Conservation (phyloP, 2,329 filamentous ascomycete species). For the Aspergillus brasiliensis region DNA sequence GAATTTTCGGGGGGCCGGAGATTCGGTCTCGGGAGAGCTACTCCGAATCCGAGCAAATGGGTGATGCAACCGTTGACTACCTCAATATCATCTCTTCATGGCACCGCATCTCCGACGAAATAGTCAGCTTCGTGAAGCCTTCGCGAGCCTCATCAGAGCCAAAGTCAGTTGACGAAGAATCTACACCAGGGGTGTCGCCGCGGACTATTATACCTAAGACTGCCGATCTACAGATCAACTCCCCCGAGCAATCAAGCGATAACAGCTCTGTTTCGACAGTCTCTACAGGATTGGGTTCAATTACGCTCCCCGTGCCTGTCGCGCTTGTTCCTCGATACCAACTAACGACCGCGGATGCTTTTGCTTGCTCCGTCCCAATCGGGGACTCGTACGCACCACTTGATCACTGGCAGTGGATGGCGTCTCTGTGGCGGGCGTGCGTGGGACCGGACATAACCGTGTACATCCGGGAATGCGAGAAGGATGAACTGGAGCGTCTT, state of each 20-base stretch:
- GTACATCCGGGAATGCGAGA: constrained; percentile 45
- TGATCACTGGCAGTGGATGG: constrained; percentile 99
- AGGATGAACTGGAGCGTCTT: constrained; percentile 43
- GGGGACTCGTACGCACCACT: constrained; percentile 74
- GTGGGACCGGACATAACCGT: constrained; percentile 70
- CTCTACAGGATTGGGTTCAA: constrained; percentile 15
- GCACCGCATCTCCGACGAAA: constrained; percentile 74
- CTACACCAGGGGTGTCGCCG: constrained; percentile 30
- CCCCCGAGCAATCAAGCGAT: constrained; percentile 32
- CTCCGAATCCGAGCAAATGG: constrained; percentile 37
- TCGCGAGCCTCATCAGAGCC: constrained; percentile 18
- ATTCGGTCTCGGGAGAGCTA: constrained; percentile 23
- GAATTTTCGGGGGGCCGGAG: constrained; percentile 52
- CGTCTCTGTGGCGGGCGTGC: constrained; percentile 86
- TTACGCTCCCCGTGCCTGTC: constrained; percentile 58
- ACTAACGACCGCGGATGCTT: constrained; percentile 74
- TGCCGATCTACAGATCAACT: constrained; percentile 32
- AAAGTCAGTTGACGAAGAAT: constrained; percentile 23
- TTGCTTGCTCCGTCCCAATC: constrained; percentile 73
- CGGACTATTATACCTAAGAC: constrained; percentile 37
- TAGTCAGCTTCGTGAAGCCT: constrained; percentile 60
- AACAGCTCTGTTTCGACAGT: constrained; percentile 27
- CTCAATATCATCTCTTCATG: constrained; percentile 69
- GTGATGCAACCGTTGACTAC: constrained; percentile 58
- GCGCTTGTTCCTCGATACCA: constrained; percentile 79